A percentile compares a stretch with the other conserved stretches of the same genome.
Conservation (phyloP, 2,329 filamentous ascomycete species). For the Fusarium musae region DNA sequence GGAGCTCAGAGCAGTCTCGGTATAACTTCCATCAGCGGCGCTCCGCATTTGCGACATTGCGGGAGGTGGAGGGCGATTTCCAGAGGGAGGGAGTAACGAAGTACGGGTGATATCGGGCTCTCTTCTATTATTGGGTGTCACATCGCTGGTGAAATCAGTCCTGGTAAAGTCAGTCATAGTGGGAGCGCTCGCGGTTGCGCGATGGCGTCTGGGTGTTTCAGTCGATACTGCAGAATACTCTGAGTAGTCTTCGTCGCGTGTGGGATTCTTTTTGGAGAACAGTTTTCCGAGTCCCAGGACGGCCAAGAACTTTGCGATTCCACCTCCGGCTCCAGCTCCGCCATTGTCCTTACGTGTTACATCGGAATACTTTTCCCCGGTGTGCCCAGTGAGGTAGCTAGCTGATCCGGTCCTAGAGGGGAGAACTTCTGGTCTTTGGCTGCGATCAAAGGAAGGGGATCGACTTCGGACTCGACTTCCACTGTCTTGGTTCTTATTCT, state of each 20-base stretch:
- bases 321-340: conserved; percentile 54
- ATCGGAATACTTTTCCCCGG: conserved; percentile 71
- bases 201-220: conserved; percentile 66
- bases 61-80: conserved; percentile 50
- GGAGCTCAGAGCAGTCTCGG: conserved; percentile 51
- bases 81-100: conserved; percentile 60
- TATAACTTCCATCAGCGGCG: conserved; percentile 59
- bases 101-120: conserved; percentile 48
- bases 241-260: conserved; percentile 69
- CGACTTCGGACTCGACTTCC: conserved; percentile 56
- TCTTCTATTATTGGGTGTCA: conserved; percentile 48
- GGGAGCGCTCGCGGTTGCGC: conserved; percentile 52
- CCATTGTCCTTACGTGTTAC: conserved; percentile 47
- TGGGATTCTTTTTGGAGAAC: conserved; percentile 62
- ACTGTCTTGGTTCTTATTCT: conserved; percentile 51
- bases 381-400: conserved; percentile 63
- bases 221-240: conserved; percentile 72
- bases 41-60: conserved; percentile 59
- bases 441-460: conserved; percentile 51
- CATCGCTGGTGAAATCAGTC: conserved; percentile 48
- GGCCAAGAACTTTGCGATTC: conserved; percentile 69
- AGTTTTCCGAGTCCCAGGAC: conserved; percentile 69
- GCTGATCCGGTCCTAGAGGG: conserved; percentile 64
- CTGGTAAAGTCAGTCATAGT: conserved; percentile 54
- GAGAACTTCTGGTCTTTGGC: conserved; percentile 60